Evolutionary conservation across 192 early-diverging fungal species (phyloP).

Genomic region (Thamnidium elegans): DNA sequence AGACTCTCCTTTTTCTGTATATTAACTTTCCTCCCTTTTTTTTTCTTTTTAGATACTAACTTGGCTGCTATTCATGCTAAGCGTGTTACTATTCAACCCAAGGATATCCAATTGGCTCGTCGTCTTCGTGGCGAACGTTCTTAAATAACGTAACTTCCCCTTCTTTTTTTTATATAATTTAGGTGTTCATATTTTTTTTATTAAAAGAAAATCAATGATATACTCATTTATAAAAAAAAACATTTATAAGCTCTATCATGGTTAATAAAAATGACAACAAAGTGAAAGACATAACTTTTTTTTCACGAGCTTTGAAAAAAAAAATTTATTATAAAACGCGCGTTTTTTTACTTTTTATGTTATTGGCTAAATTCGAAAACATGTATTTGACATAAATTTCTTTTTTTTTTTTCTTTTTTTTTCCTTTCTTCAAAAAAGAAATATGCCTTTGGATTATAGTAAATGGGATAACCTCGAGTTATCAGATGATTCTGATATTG

Average conservation of each 20-base stretch:
- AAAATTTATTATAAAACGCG: not conserved
- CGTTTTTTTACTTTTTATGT: too few species aligned
- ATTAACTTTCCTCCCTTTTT: not conserved
- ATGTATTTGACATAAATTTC: not conserved
- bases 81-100: slow-evolving; percentile 99
- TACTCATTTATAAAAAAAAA: not conserved
- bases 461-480: slow-evolving; percentile 97
- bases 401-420: not conserved
- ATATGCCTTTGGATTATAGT: slow-evolving; percentile 73
- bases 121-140: slow-evolving; percentile 92
- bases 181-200: too few species aligned
- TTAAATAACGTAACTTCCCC: slow-evolving; percentile 41
- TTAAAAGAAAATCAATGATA: not conserved
- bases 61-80: slow-evolving; percentile 96
- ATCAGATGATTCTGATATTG: slow-evolving; percentile 96
- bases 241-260: not conserved
- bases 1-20: not conserved
- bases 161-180: not conserved
- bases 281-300: too few species aligned
- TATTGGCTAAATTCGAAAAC: too few species aligned
- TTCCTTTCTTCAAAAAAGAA: not conserved
- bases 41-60: slow-evolving; percentile 75
- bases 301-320: too few species aligned
- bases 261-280: too few species aligned
- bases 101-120: slow-evolving; percentile 98